A percentile compares a stretch with the other conserved stretches of the same genome.
Evolutionary conservation across 1,284 basidiomycete species (phyloP).

Genomic region (Marasmius fiardii): DNA sequence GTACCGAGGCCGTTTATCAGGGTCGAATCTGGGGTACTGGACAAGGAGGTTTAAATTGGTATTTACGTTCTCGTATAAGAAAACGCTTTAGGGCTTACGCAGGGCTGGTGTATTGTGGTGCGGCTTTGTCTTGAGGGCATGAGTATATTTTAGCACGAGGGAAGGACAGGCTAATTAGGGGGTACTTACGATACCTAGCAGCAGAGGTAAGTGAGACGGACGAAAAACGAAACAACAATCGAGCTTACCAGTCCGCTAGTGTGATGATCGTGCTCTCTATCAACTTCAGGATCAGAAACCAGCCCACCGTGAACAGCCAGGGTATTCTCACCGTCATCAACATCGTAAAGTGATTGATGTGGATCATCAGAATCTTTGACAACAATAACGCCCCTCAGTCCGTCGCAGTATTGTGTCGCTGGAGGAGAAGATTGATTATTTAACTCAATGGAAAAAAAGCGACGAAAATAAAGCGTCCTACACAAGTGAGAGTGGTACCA

Average conservation of each 20-base stretch:
- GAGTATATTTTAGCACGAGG: background rate
- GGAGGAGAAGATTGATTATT: too few species aligned
- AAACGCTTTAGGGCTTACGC: background rate
- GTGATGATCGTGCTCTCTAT: background rate
- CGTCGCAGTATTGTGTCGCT: conserved; percentile 18
- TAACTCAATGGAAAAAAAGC: too few species aligned
- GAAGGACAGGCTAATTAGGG: background rate
- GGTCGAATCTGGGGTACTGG: conserved; percentile 30
- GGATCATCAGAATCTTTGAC: conserved; percentile 10
- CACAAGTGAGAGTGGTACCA: too few species aligned
- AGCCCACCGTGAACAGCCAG: background rate
- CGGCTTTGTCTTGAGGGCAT: background rate
- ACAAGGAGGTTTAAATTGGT: background rate
- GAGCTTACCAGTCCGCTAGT: background rate
- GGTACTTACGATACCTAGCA: background rate
- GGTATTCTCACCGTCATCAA: conserved; percentile 9
- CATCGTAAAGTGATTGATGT: conserved; percentile 8
- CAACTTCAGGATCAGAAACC: too few species aligned
- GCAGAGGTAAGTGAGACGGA: background rate
- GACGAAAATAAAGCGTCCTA: too few species aligned
- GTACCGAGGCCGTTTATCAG: conserved; percentile 42
- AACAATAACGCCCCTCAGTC: conserved; percentile 7
- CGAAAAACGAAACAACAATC: background rate
- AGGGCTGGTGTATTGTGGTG: background rate
- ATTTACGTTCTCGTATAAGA: background rate